phyloP scores from a whole-genome alignment of 305 asterid genomes.

The Fraxinus xanthoxyloides region DNA sequence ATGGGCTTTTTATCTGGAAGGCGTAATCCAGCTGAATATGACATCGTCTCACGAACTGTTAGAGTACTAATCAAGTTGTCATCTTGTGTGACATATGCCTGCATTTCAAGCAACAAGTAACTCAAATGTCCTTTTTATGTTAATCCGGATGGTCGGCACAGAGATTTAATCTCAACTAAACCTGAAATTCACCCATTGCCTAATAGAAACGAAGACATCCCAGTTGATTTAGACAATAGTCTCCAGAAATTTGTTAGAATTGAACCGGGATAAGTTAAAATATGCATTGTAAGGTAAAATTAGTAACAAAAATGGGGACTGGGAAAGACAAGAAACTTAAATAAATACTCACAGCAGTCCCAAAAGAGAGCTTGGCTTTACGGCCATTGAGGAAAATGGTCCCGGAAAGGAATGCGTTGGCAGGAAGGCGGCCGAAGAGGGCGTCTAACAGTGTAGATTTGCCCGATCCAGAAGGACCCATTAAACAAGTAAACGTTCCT shows the following conservation, averaged over 20 bases:
- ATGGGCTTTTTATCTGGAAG: constrained; percentile 13
- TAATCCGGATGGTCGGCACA: not conserved
- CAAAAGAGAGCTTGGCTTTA: constrained; percentile 31
- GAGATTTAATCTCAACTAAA: not conserved
- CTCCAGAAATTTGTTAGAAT: not conserved
- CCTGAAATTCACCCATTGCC: not conserved
- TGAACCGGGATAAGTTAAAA: not conserved
- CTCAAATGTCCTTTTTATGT: not conserved
- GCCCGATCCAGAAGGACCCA: constrained; percentile 24
- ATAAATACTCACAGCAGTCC: constrained; percentile 33
- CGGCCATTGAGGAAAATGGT: constrained; percentile 36
- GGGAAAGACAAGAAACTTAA: not conserved
- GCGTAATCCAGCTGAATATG: constrained; percentile 26
- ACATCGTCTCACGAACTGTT: constrained; percentile 27
- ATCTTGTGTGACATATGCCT: constrained; percentile 29
- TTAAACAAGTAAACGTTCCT: constrained; percentile 6
- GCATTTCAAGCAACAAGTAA: not conserved
- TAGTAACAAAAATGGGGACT: not conserved
- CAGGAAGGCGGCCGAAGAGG: constrained; percentile 27
- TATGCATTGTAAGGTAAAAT: not conserved
- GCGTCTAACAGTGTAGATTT: constrained; percentile 19
- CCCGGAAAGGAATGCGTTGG: constrained; percentile 32
- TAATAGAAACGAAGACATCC: not conserved
- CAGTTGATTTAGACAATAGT: not conserved
- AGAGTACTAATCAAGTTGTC: constrained; percentile 23